Evolutionary conservation across 1,139 yeast species (phyloP).

Genomic region (Scheffersomyces illinoinensis): DNA sequence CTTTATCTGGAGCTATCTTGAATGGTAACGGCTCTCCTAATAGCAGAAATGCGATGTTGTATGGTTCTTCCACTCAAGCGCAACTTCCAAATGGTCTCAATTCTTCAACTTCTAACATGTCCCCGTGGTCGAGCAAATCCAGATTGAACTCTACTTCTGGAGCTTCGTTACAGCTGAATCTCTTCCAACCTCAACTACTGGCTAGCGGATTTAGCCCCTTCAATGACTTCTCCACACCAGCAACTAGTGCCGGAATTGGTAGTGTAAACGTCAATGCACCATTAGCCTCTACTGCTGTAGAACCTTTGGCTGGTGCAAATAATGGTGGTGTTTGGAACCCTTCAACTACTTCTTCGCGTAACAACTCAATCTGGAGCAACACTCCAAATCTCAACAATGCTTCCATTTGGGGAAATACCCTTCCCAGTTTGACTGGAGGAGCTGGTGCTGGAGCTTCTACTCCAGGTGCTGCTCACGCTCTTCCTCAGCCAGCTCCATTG

Average conservation of each 20-base stretch:
- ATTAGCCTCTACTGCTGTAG: background rate
- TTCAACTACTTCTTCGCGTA: conserved; percentile 19
- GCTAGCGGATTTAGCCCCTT: conserved; percentile 14
- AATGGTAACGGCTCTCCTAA: background rate
- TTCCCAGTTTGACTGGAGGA: background rate
- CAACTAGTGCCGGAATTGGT: background rate
- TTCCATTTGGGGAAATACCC: conserved; percentile 8
- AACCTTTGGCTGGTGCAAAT: background rate
- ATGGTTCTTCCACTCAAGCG: conserved; percentile 2
- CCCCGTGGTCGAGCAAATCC: conserved; percentile 18
- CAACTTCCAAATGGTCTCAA: background rate
- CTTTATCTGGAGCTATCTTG: background rate
- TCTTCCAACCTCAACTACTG: conserved; percentile 8
- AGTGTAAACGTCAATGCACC: background rate
- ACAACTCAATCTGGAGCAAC: conserved; percentile 36
- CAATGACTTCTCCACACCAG: conserved; percentile 5
- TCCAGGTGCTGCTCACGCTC: background rate
- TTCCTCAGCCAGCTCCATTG: conserved; percentile 1
- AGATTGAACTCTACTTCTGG: conserved; percentile 10
- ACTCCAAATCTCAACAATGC: conserved; percentile 6
- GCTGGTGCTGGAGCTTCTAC: background rate
- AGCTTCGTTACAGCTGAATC: conserved; percentile 2
- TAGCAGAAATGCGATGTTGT: conserved; percentile 3
- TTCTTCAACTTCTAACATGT: conserved; percentile 4
- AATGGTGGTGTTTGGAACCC: conserved; percentile 21